Conservation (phyloP, 352 stramenopile species). For the Pythium periplocum region DNA sequence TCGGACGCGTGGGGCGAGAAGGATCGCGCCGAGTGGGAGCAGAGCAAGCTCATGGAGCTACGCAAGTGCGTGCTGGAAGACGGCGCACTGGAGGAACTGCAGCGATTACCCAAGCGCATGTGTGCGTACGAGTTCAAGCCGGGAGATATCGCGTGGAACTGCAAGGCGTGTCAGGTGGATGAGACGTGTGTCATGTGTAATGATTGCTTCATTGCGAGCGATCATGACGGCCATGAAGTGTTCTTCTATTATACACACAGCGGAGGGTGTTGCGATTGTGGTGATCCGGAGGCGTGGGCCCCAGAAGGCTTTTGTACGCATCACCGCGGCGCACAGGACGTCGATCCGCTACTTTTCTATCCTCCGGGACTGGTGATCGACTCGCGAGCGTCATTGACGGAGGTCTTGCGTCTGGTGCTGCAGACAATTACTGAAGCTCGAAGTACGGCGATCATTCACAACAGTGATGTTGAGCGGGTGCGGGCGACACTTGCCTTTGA, state of each 20-base stretch:
- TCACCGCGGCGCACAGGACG: constrained; percentile 88
- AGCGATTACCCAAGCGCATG: constrained; percentile 71
- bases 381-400: constrained; percentile 48
- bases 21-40: constrained; percentile 47
- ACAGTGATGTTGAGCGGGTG: constrained; percentile 41
- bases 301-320: constrained; percentile 91
- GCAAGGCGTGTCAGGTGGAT: constrained; percentile 89
- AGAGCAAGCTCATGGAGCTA: constrained; percentile 36
- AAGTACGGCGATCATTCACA: constrained; percentile 47
- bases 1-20: constrained; percentile 44
- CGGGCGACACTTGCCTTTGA: constrained; percentile 20
- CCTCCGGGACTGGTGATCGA: constrained; percentile 49
- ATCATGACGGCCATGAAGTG: constrained; percentile 93
- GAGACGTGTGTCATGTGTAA: constrained; percentile 97
- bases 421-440: constrained; percentile 59
- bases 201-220: constrained; percentile 93
- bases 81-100: constrained; percentile 44
- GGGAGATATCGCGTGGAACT: constrained; percentile 98
- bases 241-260: constrained; percentile 94
- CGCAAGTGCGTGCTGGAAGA: constrained; percentile 58
- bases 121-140: constrained; percentile 92
- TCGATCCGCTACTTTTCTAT: constrained; percentile 51
- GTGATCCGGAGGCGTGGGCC: constrained; percentile 96
- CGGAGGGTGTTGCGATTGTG: constrained; percentile 97
- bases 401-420: constrained; percentile 68